Evolutionary conservation across 1,139 yeast genomes (phyloP), one percentile per base, ranked within the genome.

Genomic region (Hemisphaericaspora lyxosophila): DNA sequence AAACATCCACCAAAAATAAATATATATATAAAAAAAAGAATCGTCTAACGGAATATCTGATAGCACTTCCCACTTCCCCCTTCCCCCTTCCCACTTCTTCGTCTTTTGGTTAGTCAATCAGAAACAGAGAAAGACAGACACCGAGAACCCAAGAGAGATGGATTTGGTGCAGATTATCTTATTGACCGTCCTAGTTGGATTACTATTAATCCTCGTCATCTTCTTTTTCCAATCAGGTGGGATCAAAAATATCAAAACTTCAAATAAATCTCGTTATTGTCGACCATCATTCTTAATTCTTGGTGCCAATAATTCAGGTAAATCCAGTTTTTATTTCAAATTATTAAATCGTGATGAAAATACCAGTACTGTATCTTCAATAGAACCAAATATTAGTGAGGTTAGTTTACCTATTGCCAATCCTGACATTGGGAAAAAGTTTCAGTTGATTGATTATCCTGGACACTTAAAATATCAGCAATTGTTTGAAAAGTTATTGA

Each of bases 401-500:
- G 42, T 69, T 7, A 40, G 47, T 9, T 51, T 71, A 16, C 77
- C 77, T 2, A 51, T 70, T 30, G 49, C 73, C 34, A 62, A 59
- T 36, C 46, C 53, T 2, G 39, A 60, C 29, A 64, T 70, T 30
- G 58, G 58, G 25, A 64, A 61, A 39, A 46, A 48, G 23, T 72
- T 64, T 59, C 71, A 73, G 48, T 57, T 89, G 33, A 72, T 84
- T 35, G 97, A 90, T 55, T 81, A 82, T 49, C 97, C 97, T 2
- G 97, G 97, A 6, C 92, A 85, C 59, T 65, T 77, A 41, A 89
- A 88, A 57, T 76, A 89, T 48, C 77, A 76, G 43, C 74, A 74
- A 35, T 62, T 72, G 38, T 57, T 78, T 46, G 61, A 62, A 43
- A 70, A 66, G 41, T 52, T 67, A 46, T 63, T 75, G 35, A 55